Evolutionary conservation across 768 basidiomycete species (phyloP), one percentile per base, ranked within the genome.

Genomic region (Lyophyllum atratum): DNA sequence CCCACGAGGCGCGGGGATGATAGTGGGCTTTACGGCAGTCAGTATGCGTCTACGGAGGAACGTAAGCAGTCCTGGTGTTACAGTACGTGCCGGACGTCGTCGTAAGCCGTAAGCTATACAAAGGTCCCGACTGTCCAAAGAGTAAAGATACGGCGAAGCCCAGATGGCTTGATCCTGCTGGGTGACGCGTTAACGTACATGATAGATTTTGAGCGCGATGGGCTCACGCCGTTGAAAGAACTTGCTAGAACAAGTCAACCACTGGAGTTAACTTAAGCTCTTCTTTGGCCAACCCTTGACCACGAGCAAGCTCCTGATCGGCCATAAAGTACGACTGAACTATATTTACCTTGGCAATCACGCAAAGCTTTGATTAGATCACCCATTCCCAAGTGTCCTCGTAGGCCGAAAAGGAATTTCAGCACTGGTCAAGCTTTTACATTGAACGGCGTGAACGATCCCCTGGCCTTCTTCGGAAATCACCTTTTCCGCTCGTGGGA

Each of bases 111-210:
- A 37, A 37, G 34, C 34, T 37, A 37, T 12, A 37, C 11, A 37
- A 37, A 37, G 34, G n/a, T n/a, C n/a, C n/a, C n/a, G n/a, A 22
- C 29, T 39, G 42, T n/a, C 26, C 29, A 55, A 50, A 45, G 42
- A 4, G 45, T 48, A 52, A 55, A 55, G 54, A 55, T 52, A 54
- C 24, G 26, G 29, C 43, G 55, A 60, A 56, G 49, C 25, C 42
- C 25, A 19, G 29, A 37, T 15, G 11, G n/a, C 50, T 19, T 37
- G 45, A 21, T 29, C 40, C 5, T 28, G 29, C 39, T 9, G 49
- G 34, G 17, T 33, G 22, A 11, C 37, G 40, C 26, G 29, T 48
- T 43, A 17, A 55, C 50, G 40, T 43, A 47, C 39, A 42, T 11
- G 8, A 12, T 12, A 24, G 7, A 44, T 44, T 28, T 46, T 39